Evolutionary conservation across 306 rosid genomes (phyloP), one percentile per base, ranked within the genome.

Genomic region (Inga leiocalycina): DNA sequence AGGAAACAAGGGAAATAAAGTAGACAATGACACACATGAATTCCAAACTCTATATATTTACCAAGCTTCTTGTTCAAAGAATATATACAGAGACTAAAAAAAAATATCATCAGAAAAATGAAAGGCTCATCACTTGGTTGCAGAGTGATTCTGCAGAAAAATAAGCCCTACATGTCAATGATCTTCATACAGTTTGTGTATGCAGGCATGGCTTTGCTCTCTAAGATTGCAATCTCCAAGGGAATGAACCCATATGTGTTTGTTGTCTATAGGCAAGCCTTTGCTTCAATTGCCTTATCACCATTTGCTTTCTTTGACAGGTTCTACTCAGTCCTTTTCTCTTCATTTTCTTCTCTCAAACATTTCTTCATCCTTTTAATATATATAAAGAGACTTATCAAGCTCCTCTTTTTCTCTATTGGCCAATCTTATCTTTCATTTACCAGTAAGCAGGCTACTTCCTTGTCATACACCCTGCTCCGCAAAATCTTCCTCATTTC

Each of bases 181-280:
- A 43, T 91, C 59, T 91, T 90, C 78, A 75, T 86, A 79, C 99
- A 96, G 75, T 87, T 84, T 74, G 83, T 88, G 14, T 96, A 96
- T 80, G 87, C 98, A 41, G 99, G 98, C 78, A 91, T 96, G 99
- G 98, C 98, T 80, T 85, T 96, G 89, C 87, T 96, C 70, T 96
- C 99, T 5, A 96, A 93, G 75, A 97, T 89, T 49, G 97, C 99
- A 80, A 89, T 96, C 69, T 79, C 98, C 64, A 88, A 80, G 39
- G 99, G 98, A 85, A 96, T 96, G 99, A 93, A 87, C 86, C 93
- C 98, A 46, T 89, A 78, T 80, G 93, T 96, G 56, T 96, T 96
- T 81, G 98, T 96, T 56, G 93, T 96, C 74, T 96, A 96, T 82
- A 84, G 99, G n/a, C 99, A 96, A 89, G 95, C 91, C 83, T 89